Percentiles rank a stretch among this genome's conserved stretches.
These are phyloP conservation scores for Glomus cerebriforme DNA, from an alignment of 192 early-diverging fungal genomes.

Conservation along the genomic window DNA sequence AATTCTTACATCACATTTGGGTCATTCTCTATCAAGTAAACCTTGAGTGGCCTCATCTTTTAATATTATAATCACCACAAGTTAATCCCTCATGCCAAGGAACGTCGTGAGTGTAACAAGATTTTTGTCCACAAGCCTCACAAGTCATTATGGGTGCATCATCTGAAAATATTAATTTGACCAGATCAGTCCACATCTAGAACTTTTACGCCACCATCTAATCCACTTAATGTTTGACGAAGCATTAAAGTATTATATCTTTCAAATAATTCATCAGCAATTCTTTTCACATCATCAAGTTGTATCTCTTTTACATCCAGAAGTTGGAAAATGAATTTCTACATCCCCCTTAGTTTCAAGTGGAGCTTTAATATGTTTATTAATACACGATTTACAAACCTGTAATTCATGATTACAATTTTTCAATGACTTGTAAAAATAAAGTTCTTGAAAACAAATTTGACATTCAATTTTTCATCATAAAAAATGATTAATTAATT, in stretches of 20 bases:
- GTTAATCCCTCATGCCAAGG: not conserved
- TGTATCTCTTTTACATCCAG: not conserved
- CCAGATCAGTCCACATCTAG: slow-evolving; percentile 23
- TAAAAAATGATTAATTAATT: no score
- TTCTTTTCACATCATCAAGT: slow-evolving; percentile 11
- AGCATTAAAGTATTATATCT: slow-evolving; percentile 23
- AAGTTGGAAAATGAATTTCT: slow-evolving; percentile 13
- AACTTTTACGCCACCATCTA: slow-evolving; percentile 31
- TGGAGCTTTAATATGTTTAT: not conserved
- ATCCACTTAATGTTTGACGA: not conserved
- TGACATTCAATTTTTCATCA: not conserved
- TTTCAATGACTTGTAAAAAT: not conserved
- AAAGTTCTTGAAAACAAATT: not conserved
- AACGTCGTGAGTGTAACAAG: slow-evolving; percentile 17
- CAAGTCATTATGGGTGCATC: slow-evolving; percentile 32
- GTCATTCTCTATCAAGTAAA: slow-evolving; percentile 11
- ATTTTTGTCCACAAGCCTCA: not conserved
- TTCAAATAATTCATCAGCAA: slow-evolving; percentile 1
- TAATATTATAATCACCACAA: slow-evolving; percentile 10
- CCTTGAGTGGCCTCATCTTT: not conserved
- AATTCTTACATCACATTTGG: slow-evolving; percentile 23
- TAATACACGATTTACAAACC: slow-evolving; percentile 10
- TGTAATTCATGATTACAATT: slow-evolving; percentile 7
- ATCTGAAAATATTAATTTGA: slow-evolving; percentile 28
- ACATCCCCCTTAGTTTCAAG: slow-evolving; percentile 1